Evolutionary conservation across 2,329 filamentous ascomycete genomes (phyloP), one percentile per base, ranked within the genome.

Genomic region (Monosporascus sp.): DNA sequence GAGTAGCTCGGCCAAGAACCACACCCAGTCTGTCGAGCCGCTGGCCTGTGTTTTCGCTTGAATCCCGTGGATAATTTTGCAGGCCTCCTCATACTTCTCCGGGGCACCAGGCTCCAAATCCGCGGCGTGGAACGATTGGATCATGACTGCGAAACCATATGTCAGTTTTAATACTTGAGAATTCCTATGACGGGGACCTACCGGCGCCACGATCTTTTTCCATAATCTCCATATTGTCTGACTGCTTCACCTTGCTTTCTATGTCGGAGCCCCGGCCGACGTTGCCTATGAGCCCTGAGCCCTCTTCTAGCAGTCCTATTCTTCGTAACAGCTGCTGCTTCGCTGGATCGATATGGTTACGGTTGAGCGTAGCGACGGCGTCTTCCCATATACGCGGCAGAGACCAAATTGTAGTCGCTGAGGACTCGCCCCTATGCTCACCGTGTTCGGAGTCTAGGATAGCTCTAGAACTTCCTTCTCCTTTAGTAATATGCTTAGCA

Each of bases 81-180:
- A 63, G 20, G 68, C 65, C 49, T 75, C 70, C 2, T 63, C 47
- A 55, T 73, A 75, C 49, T 64, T 67, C 44, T 66, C 62, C 25
- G 68, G 66, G 0, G 69, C 68, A 3, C 69, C 65, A 1, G 72
- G 70, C 47, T 74, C 70, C 2, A 75, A 57, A 46, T 78, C 75
- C 5, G 67, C 74, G 5, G 67, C 62, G 52, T 78, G 75, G 64
- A 74, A 78, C 27, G 66, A 64, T 47, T 74, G 64, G 49, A 77
- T 74, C 61, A 75, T 73, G 14, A 59, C 62, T 66, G 36, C 47
- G 52, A 25, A 24, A 49, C 42, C 39, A n/a, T 53, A 42, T 34
- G 38, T 25, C 38, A 49, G 17, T 25, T n/a, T 22, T 18, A 6
- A 14, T 20, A 7, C 20, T 39, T 8, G n/a, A 9, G 15, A 22